Base-by-base conservation (phyloP, 2,329 filamentous ascomycete genomes). In the Sclerotinia borealis region DNA sequence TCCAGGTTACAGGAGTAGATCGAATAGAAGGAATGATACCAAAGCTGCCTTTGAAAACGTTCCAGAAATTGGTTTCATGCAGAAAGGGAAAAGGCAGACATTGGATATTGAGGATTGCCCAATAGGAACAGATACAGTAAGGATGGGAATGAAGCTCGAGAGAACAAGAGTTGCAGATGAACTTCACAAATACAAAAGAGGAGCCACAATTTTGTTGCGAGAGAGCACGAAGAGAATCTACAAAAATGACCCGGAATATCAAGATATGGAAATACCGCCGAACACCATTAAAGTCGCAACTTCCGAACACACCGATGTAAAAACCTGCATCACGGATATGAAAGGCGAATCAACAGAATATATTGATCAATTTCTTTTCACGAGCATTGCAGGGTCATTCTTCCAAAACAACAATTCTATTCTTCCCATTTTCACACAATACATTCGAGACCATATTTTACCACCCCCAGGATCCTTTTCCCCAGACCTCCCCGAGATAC, bases 341-440 rank as follows among this genome's bases (percentile, higher is more conserved):
- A 96, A 93, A 68, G 89, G 84, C 68, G 90, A 83, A 58, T 88
- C 90, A 4, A 93, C 90, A 36, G 95, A 99, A 76, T 97, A 96
- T 77, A 85, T 99, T 67, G 91, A 89, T 73, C 66, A 71, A 41
- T 95, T 89, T 79, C 80, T 87, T 73, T 96, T 99, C 79, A 88
- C 88, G 75, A 98, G 96, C 79, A 91, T 90, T 3, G 95, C 95
- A 13, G 93, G 93, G 65, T 87, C 91, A 59, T 99, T 99, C 80
- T 99, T 99, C 84, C 95, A 99, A 75, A 99, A 99, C 82, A 99
- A 99, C 83, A 98, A 98, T 81, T 96, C 92, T 62, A 98, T 99
- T 77, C 87, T 99, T 29, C 86, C 91, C 36, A 78, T 80, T 19
- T 96, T 98, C 77, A 96, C 92, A 17, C 83, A 86, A 68, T 96